Evolutionary conservation across 768 basidiomycete species (phyloP).

Genomic region (Tricholoma furcatifolium): DNA sequence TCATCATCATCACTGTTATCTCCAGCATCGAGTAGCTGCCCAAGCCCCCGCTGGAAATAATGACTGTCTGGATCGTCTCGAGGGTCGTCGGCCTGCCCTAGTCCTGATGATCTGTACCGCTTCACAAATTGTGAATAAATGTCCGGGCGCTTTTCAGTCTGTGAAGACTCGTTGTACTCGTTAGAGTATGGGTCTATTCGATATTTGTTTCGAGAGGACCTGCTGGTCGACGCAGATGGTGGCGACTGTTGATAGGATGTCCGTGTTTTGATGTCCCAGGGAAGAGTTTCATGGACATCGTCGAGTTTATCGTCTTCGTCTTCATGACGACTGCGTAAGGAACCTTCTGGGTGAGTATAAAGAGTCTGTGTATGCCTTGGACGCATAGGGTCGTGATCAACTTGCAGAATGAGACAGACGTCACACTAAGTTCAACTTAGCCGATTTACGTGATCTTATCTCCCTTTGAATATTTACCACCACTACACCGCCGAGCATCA

Average conservation of each 20-base stretch:
- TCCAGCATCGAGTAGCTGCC: conserved; percentile 63
- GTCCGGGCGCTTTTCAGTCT: conserved; percentile 42
- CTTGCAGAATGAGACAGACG: conserved; percentile 4
- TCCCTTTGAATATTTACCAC: not conserved
- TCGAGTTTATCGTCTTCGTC: conserved; percentile 48
- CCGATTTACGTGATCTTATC: conserved; percentile 14
- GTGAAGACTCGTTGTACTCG: conserved; percentile 11
- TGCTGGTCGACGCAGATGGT: conserved; percentile 25
- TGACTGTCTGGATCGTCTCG: conserved; percentile 82
- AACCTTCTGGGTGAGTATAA: conserved; percentile 57
- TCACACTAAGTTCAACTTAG: not conserved
- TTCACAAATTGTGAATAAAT: conserved; percentile 81
- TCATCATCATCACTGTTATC: conserved; percentile 82
- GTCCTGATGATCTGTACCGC: conserved; percentile 63
- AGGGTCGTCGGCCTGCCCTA: conserved; percentile 63
- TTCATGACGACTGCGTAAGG: conserved; percentile 41
- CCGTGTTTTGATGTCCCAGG: conserved; percentile 34
- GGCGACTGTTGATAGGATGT: conserved; percentile 34
- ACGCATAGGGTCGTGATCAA: conserved; percentile 29
- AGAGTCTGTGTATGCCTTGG: conserved; percentile 67
- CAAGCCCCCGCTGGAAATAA: conserved; percentile 72
- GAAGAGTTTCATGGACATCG: conserved; percentile 36
- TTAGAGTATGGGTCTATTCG: conserved; percentile 16
- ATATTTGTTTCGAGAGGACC: conserved; percentile 28
- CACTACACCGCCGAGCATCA: conserved; percentile 32